These are phyloP conservation scores for Yamadazyma trypodendri DNA, from an alignment of 1,139 yeast species.

Conservation along the genomic window DNA sequence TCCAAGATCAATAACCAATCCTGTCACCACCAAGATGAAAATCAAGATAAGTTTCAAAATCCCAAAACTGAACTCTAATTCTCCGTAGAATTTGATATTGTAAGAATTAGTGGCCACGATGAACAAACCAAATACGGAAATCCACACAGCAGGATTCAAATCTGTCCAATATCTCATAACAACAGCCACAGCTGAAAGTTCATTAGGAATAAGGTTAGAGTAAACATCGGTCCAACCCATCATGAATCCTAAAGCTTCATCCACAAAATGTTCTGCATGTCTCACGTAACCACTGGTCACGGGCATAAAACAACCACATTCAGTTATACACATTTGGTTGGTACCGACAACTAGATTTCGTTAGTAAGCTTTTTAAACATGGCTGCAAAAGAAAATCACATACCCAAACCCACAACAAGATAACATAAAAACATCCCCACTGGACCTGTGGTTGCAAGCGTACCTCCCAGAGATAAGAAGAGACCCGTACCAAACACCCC, in stretches of 20 bases:
- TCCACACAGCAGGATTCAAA: constrained; percentile 42
- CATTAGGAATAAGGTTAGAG: constrained; percentile 40
- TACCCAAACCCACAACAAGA: constrained; percentile 34
- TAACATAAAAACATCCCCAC: constrained; percentile 57
- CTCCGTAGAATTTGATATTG: constrained; percentile 47
- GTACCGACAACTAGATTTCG: constrained; percentile 36
- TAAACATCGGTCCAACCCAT: constrained; percentile 62
- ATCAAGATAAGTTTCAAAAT: constrained; percentile 57
- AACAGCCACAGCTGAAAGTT: constrained; percentile 43
- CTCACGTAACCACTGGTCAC: constrained; percentile 59
- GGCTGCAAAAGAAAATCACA: background rate
- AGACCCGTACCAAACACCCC: constrained; percentile 48
- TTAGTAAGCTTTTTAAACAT: background rate
- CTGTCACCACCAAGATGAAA: constrained; percentile 41
- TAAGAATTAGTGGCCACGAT: constrained; percentile 38
- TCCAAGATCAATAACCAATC: constrained; percentile 33
- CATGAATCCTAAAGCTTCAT: constrained; percentile 60
- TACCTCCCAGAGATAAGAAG: constrained; percentile 69
- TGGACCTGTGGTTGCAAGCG: constrained; percentile 62
- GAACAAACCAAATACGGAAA: constrained; percentile 36
- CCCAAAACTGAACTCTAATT: constrained; percentile 41
- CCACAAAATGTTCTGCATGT: constrained; percentile 56
- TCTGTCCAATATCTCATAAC: constrained; percentile 39
- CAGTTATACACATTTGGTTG: constrained; percentile 59
- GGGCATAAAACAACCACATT: constrained; percentile 58